These are phyloP conservation scores for Melampsora larici-populina DNA, from an alignment of 1,284 basidiomycete species.

Conservation along the genomic window DNA sequence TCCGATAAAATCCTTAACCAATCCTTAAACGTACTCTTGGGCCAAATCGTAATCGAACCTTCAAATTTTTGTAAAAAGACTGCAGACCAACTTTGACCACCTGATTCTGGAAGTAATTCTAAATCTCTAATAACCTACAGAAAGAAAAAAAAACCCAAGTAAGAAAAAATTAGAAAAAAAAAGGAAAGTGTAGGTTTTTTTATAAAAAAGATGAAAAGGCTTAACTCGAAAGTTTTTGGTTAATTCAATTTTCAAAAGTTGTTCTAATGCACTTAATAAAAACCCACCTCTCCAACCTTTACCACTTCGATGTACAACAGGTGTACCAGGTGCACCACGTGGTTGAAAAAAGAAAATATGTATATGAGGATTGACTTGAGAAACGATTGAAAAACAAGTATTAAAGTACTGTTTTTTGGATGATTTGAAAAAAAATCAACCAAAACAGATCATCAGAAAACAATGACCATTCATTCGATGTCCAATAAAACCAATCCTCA, in stretches of 20 bases:
- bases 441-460: slow-evolving; percentile 6
- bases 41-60: slow-evolving; percentile 70
- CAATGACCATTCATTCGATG: slow-evolving; percentile 34
- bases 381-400: slow-evolving; percentile 91
- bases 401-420: slow-evolving; percentile 55
- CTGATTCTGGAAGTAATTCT: slow-evolving; percentile 77
- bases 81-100: slow-evolving; percentile 91
- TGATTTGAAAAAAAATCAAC: no score
- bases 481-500: no score
- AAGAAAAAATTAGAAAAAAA: no score
- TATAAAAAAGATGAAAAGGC: no score
- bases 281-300: slow-evolving; percentile 98
- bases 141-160: no score
- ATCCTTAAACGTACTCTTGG: slow-evolving; percentile 68
- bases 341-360: slow-evolving; percentile 98
- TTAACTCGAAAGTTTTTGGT: slow-evolving; percentile 86
- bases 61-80: slow-evolving; percentile 88
- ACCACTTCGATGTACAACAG: slow-evolving; percentile 84
- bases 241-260: slow-evolving; percentile 87
- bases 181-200: no score
- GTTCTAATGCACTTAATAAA: slow-evolving; percentile 73
- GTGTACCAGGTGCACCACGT: slow-evolving; percentile 85
- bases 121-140: slow-evolving; percentile 79
- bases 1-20: slow-evolving; percentile 81
- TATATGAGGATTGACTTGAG: slow-evolving; percentile 94